Evolutionary conservation across 805 yeast species (phyloP).

Genomic region (Saccharomycopsis fermentans): DNA sequence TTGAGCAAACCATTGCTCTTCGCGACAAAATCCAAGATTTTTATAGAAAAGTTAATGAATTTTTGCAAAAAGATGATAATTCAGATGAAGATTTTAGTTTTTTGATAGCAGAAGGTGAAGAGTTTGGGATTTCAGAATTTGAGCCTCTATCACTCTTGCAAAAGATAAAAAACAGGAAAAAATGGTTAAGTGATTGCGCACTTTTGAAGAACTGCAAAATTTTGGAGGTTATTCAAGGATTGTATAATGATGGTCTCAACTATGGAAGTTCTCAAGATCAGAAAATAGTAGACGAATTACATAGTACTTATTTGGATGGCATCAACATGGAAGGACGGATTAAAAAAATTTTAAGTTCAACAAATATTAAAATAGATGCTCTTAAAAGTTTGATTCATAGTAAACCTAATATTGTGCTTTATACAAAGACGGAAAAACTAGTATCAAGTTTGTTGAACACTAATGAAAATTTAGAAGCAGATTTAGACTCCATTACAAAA

Average conservation of each 20-base stretch:
- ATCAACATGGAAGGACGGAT: not conserved
- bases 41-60: constrained; percentile 35
- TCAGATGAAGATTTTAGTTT: constrained; percentile 38
- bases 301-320: not conserved
- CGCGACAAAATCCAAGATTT: constrained; percentile 42
- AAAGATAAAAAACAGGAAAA: constrained; percentile 28
- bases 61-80: constrained; percentile 27
- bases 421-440: not conserved
- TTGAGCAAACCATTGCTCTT: constrained; percentile 47
- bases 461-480: not conserved
- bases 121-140: constrained; percentile 44
- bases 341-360: not conserved
- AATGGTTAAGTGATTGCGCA: constrained; percentile 29
- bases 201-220: constrained; percentile 13
- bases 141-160: constrained; percentile 36
- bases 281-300: not conserved
- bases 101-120: constrained; percentile 46
- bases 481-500: not conserved
- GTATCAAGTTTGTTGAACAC: not conserved
- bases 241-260: constrained; percentile 21
- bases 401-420: not conserved
- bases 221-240: constrained; percentile 20
- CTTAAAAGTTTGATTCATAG: not conserved
- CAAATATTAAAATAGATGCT: not conserved
- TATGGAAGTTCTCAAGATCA: constrained; percentile 22